A percentile compares a stretch with the other conserved stretches of the same genome.
Conservation (phyloP, 805 yeast genomes). For the Scheffersomyces ergatensis region DNA sequence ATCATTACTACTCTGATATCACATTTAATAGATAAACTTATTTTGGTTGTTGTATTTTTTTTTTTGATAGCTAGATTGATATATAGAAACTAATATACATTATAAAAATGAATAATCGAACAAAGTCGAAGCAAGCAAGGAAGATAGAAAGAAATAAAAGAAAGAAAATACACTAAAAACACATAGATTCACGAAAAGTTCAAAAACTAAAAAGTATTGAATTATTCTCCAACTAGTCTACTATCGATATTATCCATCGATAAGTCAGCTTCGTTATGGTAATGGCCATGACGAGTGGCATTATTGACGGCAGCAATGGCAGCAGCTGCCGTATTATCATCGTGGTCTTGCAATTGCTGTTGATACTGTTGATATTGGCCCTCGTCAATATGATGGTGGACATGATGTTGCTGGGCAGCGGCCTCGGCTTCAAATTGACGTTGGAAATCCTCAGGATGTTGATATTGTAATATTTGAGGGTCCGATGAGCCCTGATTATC, state of each 20-base stretch:
- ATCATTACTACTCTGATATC: no score
- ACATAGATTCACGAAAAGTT: not conserved
- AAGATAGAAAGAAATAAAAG: not conserved
- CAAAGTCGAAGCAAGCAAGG: not conserved
- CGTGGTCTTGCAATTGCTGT: constrained; percentile 25
- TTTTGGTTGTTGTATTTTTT: not conserved
- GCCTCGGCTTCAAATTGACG: constrained; percentile 27
- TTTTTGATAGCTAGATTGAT: not conserved
- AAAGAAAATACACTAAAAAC: not conserved
- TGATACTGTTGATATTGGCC: constrained; percentile 24
- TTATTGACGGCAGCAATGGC: constrained; percentile 41
- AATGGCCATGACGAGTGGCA: constrained; percentile 24
- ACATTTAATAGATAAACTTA: not conserved
- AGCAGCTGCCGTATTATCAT: constrained; percentile 38
- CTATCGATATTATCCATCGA: constrained; percentile 45
- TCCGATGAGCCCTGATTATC: constrained; percentile 6
- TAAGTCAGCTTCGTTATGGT: constrained; percentile 27
- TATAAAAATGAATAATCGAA: not conserved
- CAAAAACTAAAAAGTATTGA: not conserved
- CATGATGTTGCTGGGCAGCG: constrained; percentile 23
- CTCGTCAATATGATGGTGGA: constrained; percentile 22
- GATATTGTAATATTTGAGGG: constrained; percentile 21
- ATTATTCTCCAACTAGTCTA: constrained; percentile 41
- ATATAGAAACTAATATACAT: not conserved
- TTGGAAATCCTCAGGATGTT: constrained; percentile 19